Conservation (phyloP, 768 basidiomycete species). For the Strobilomyces confusus region DNA sequence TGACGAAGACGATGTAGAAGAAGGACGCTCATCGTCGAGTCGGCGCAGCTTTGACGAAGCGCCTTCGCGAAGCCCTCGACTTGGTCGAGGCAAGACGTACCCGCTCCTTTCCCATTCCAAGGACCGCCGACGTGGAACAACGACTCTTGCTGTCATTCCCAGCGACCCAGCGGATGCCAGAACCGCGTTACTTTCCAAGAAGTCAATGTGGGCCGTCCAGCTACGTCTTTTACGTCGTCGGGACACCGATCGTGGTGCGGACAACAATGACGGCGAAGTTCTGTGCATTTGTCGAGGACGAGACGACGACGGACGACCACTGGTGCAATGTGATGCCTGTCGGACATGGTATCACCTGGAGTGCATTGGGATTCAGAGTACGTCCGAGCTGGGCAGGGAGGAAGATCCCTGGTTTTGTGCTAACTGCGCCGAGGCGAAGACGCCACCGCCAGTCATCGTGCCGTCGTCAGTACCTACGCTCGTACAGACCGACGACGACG, state of each 20-base stretch:
- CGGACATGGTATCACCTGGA: constrained; percentile 78
- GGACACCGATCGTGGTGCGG: constrained; percentile 32
- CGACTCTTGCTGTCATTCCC: constrained; percentile 38
- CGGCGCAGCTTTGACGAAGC: constrained; percentile 9
- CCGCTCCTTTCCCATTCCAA: constrained; percentile 45
- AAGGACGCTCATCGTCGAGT: constrained; percentile 10
- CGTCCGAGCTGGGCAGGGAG: constrained; percentile 64
- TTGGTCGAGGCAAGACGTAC: constrained; percentile 59
- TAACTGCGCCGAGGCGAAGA: constrained; percentile 44
- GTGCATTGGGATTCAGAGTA: constrained; percentile 69
- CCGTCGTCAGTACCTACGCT: constrained; percentile 58
- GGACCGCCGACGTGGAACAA: constrained; percentile 11
- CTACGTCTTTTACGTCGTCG: constrained; percentile 43
- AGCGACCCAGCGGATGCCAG: constrained; percentile 76
- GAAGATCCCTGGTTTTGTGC: constrained; percentile 80
- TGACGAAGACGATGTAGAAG: constrained; percentile 44
- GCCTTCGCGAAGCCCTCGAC: constrained; percentile 19
- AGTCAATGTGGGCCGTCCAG: constrained; percentile 58
- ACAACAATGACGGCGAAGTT: constrained; percentile 46
- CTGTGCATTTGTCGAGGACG: constrained; percentile 64
- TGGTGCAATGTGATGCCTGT: constrained; percentile 82
- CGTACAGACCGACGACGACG: constrained; percentile 57
- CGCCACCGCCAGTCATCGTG: constrained; percentile 35
- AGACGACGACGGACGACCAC: constrained; percentile 69
- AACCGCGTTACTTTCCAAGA: constrained; percentile 68